Base-by-base conservation (phyloP, 129 eudicot genomes). In the Chrysanthemum makinoi region DNA sequence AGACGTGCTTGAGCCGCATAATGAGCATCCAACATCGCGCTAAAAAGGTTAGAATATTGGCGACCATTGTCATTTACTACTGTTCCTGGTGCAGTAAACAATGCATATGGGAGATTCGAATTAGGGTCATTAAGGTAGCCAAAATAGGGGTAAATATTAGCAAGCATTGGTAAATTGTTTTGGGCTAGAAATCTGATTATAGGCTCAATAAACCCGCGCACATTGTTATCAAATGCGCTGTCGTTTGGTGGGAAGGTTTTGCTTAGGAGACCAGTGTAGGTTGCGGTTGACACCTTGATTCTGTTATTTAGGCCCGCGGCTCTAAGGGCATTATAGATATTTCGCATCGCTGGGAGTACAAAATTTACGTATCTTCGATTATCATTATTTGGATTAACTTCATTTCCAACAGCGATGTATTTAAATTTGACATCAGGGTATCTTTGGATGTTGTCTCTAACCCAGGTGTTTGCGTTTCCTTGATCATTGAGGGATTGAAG, bases 331-430 rank as follows among this genome's bases (percentile, higher is more conserved):
- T 33, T 76, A 46, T 64, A 49, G 24, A 80, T 39, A 52, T 83
- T 80, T 56, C 51, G 79, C 83, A 86, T 70, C 0, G 87, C 90
- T 0, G 69, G 81, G 15, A 80, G 79, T 13, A 86, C 72, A 10
- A 47, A 80, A 3, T 3, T 26, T 0, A 33, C 79, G 10, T 58
- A 69, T 17, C 19, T 63, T 6, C 74, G 28, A 0, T 60, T 72
- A 10, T 10, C 77, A 1, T 49, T 52, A 11, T 69, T 59, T 6
- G 85, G 88, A 15, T 70, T 69, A 0, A 87, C 78, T 71, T 82
- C 96, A 30, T 89, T 84, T 66, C 90, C 87, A 0, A 86, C 93
- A 0, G 79, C 86, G 22, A 86, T 72, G 82, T 84, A 86, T 10
- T 55, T 70, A 10, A 88, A 79, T 18, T 48, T 84, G 70, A 85